phyloP scores from a whole-genome alignment of 129 eudicot genomes.

The Ambrosia artemisiifolia region DNA sequence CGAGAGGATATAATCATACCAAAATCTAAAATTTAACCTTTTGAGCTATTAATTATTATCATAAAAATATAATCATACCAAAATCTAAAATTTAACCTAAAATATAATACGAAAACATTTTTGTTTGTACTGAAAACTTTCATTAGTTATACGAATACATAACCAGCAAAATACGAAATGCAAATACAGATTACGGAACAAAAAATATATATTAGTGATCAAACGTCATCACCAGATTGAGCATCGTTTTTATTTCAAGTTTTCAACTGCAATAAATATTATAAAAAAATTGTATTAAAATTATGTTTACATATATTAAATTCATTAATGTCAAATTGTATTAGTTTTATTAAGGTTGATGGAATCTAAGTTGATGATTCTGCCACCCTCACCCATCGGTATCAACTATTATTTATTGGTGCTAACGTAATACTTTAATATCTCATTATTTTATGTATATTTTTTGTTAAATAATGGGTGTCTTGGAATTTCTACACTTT shows the following conservation, averaged over 20 bases:
- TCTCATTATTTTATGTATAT: not conserved
- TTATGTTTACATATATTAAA: not conserved
- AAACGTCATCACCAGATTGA: not conserved
- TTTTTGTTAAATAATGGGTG: conserved; percentile 7
- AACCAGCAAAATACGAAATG: not conserved
- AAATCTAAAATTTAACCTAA: too few relatives aligned
- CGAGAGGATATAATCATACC: too few relatives aligned
- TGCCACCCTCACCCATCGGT: conserved; percentile 18
- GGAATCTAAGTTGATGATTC: conserved; percentile 35
- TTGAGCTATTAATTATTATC: too few relatives aligned
- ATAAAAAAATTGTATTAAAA: not conserved
- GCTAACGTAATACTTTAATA: conserved; percentile 1
- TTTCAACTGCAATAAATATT: not conserved
- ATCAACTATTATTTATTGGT: conserved; percentile 27
- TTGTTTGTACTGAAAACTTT: too few relatives aligned
- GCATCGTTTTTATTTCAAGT: not conserved
- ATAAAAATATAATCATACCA: too few relatives aligned
- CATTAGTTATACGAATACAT: not conserved
- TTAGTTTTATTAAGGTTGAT: conserved; percentile 23
- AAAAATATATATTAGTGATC: not conserved
- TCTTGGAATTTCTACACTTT: conserved; percentile 13
- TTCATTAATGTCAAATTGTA: conserved; percentile 14
- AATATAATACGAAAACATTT: too few relatives aligned
- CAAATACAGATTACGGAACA: not conserved
- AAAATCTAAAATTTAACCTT: too few relatives aligned